phyloP scores from a whole-genome alignment of 805 yeast species.

The Kodamaea restingae region DNA sequence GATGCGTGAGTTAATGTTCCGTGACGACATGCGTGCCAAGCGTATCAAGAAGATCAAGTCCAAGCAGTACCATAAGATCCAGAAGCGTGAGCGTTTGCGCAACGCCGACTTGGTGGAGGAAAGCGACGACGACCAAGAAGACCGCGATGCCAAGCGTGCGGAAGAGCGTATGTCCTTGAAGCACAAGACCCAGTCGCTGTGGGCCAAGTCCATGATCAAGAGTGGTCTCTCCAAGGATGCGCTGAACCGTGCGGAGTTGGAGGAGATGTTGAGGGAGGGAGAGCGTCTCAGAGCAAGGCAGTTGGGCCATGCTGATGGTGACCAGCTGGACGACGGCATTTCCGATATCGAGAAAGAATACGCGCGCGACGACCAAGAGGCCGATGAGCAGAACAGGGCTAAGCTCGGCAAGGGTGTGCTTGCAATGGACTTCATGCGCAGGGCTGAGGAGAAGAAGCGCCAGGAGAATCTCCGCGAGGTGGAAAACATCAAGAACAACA shows the following conservation, averaged over 20 bases:
- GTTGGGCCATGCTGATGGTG: conserved; percentile 58
- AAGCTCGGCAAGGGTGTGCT: conserved; percentile 82
- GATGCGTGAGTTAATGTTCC: conserved; percentile 94
- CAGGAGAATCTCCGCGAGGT: conserved; percentile 54
- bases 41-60: conserved; percentile 94
- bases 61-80: conserved; percentile 78
- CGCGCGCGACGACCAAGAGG: conserved; percentile 32
- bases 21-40: conserved; percentile 88
- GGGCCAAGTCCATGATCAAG: conserved; percentile 88
- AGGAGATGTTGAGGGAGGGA: conserved; percentile 89
- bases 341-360: conserved; percentile 44
- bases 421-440: conserved; percentile 93
- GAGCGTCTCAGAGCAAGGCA: conserved; percentile 72
- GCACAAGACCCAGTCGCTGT: conserved; percentile 81
- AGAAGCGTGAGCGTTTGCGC: conserved; percentile 75
- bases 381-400: conserved; percentile 27
- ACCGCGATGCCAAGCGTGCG: conserved; percentile 73
- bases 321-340: conserved; percentile 49
- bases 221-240: conserved; percentile 89
- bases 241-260: conserved; percentile 80
- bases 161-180: conserved; percentile 88
- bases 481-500: conserved; percentile 44
- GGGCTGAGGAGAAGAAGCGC: conserved; percentile 71
- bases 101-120: conserved; percentile 62
- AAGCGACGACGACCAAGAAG: conserved; percentile 55